These are phyloP conservation scores for Cladophialophora bantiana DNA, from an alignment of 2,329 filamentous ascomycete genomes.

Conservation along the genomic window DNA sequence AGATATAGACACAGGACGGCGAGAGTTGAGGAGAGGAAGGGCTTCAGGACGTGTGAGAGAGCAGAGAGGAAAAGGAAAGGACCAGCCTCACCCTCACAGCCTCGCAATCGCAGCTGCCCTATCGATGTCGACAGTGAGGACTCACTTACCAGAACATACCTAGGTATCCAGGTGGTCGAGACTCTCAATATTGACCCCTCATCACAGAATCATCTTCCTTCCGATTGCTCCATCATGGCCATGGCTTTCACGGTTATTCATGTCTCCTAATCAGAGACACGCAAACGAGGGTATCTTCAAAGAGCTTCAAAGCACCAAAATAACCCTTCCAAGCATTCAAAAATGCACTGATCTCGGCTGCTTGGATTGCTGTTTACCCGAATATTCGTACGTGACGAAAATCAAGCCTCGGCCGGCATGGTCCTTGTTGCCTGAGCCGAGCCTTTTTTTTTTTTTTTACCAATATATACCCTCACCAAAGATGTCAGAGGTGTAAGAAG, in stretches of 20 bases:
- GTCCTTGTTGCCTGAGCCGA: background rate
- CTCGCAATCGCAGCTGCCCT: background rate
- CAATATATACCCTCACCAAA: background rate
- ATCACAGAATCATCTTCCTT: background rate
- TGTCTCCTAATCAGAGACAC: background rate
- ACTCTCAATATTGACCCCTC: background rate
- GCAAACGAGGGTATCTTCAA: background rate
- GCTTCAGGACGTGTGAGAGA: background rate
- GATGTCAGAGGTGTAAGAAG: background rate
- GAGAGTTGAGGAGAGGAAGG: background rate
- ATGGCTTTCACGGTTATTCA: background rate
- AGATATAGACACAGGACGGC: background rate
- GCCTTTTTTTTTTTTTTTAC: background rate
- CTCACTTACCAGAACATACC: background rate
- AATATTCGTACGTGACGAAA: background rate
- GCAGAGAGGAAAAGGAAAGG: background rate
- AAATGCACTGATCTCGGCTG: background rate
- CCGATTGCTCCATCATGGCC: background rate
- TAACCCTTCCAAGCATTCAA: background rate
- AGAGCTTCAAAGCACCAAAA: background rate
- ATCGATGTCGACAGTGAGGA: background rate
- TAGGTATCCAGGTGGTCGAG: background rate
- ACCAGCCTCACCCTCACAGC: background rate
- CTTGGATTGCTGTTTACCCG: background rate
- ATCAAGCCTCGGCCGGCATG: no score